These are phyloP conservation scores for Akanthomyces uredinophilus DNA, from an alignment of 2,329 filamentous ascomycete genomes.

Conservation along the genomic window DNA sequence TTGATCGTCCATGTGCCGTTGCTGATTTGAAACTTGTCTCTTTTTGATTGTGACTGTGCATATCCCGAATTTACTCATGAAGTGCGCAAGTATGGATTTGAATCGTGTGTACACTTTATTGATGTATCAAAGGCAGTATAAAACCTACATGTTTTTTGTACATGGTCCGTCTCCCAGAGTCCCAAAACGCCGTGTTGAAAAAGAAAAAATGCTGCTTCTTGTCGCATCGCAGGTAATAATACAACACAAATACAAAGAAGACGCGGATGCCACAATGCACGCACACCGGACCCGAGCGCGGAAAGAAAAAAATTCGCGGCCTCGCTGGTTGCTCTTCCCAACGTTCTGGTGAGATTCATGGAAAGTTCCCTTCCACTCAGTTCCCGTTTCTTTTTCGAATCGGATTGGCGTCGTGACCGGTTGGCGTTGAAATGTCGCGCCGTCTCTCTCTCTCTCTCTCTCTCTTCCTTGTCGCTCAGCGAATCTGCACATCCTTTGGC, in stretches of 20 bases:
- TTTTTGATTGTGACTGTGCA: too few species aligned
- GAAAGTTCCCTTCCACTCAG: too few species aligned
- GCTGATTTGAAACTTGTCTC: too few species aligned
- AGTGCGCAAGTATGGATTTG: neutral
- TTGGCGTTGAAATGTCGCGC: too few species aligned
- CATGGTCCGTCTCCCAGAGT: neutral
- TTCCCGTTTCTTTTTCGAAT: too few species aligned
- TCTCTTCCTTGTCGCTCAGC: slow-evolving; percentile 17
- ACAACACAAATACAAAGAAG: neutral
- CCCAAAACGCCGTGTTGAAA: slow-evolving; percentile 9
- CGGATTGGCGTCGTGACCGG: neutral
- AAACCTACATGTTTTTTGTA: slow-evolving; percentile 2
- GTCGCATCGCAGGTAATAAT: slow-evolving; percentile 7
- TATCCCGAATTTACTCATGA: too few species aligned
- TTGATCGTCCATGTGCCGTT: too few species aligned
- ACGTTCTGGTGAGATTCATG: too few species aligned
- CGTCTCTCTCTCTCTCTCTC: too few species aligned
- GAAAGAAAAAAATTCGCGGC: too few species aligned
- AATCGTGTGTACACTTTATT: neutral
- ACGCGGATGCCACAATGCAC: neutral
- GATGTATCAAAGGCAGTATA: neutral
- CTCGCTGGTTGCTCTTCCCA: too few species aligned
- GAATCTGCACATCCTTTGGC: slow-evolving; percentile 26
- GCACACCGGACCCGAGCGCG: neutral
- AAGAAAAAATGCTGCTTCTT: slow-evolving; percentile 4